Evolutionary conservation across 192 early-diverging fungal genomes (phyloP), one percentile per base, ranked within the genome.

Genomic region (Physocladia obscura): DNA sequence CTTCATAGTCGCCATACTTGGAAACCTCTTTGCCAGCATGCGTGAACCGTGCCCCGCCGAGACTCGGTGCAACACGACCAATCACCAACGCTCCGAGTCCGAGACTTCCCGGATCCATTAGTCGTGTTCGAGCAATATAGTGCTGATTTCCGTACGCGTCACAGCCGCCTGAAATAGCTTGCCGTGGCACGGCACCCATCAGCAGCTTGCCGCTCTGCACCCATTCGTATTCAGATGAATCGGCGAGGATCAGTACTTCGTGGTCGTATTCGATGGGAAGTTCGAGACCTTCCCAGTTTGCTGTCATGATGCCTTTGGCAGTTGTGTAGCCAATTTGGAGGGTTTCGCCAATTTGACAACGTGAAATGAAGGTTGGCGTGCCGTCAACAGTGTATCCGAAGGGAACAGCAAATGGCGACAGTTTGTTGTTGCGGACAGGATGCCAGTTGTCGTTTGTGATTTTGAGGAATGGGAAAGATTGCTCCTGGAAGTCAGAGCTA

Each of bases 71-170:
- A 17, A 65, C 62, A 19, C 24, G 62, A 3, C 62, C 62, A 19
- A 65, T 47, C 2, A 34, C 47, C 15, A 65, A 34, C 2, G 44
- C n/a, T 15, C 62, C 62, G 8, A 65, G n/a, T 22, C 21, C 60
- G 32, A 31, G 1, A 32, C 49, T 32, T 30, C 62, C 62, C 31
- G 49, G 29, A 6, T 65, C 62, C 3, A 32, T 32, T 11, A 65
- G 30, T 34, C 62, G 44, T 1, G 22, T 27, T 19, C 62, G 62
- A 15, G 62, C 62, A 65, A 65, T 65, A n/a, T 65, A 65, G 31
- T 51, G 36, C 5, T 47, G 62, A 19, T 13, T 30, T 13, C 62
- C 62, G 15, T 38, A 30, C 11, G 8, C 24, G 52, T 65, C 62
- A 22, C 62, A 65, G 15, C 62, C 62, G 26, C 48, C 62, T 13